Conservation (phyloP, 306 rosid species). For the Glycine latifolia region DNA sequence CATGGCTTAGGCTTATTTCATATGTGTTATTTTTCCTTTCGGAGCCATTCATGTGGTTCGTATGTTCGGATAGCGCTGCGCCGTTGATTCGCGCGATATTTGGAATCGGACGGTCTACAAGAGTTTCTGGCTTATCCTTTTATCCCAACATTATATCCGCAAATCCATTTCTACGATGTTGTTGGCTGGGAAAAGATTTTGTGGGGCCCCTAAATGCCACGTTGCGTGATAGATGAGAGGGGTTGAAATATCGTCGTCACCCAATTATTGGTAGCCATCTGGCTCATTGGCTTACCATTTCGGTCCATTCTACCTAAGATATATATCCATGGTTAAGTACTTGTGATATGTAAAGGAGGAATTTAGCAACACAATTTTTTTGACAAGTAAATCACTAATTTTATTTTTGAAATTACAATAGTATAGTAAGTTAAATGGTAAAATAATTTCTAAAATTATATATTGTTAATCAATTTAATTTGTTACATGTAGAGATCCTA, state of each 20-base stretch:
- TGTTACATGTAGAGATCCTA: too few species aligned
- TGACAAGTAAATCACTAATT: too few species aligned
- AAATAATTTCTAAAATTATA: too few species aligned
- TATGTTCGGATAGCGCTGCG: constrained; percentile 35
- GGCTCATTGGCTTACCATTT: constrained; percentile 36
- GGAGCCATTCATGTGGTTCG: constrained; percentile 65
- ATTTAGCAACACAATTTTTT: too few species aligned
- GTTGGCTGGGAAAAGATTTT: constrained; percentile 65
- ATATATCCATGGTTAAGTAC: background rate
- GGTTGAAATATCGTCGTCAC: constrained; percentile 30
- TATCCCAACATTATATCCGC: constrained; percentile 68
- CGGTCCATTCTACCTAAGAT: constrained; percentile 1
- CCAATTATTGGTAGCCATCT: constrained; percentile 63
- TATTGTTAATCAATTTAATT: too few species aligned
- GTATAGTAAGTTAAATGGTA: too few species aligned
- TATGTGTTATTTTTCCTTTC: constrained; percentile 52
- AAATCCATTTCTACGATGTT: constrained; percentile 57
- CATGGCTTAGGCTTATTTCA: constrained; percentile 54
- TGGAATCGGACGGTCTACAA: constrained; percentile 57
- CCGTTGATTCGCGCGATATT: constrained; percentile 63
- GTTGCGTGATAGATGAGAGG: constrained; percentile 15
- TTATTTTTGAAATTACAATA: too few species aligned
- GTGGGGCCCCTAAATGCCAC: constrained; percentile 57
- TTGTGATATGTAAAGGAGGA: background rate
- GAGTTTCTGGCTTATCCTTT: constrained; percentile 70